Conservation (phyloP, 2,329 filamentous ascomycete genomes). For the Calonectria pseudoturangicola region DNA sequence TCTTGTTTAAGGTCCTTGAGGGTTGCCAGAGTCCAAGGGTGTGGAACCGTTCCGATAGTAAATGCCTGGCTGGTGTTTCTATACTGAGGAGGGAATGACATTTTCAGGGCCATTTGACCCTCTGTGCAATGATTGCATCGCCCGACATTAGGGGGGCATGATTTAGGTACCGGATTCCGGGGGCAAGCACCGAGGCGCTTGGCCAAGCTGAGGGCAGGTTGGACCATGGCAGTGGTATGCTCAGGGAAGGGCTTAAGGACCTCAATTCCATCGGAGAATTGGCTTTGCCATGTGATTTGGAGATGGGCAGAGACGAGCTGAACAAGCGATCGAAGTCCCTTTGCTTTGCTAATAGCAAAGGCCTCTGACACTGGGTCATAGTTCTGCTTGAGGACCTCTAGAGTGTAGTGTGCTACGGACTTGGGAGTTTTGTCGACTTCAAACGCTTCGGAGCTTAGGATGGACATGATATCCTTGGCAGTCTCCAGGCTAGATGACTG, state of each 20-base stretch:
- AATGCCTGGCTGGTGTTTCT: slow-evolving; percentile 83
- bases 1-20: slow-evolving; percentile 78
- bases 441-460: slow-evolving; percentile 76
- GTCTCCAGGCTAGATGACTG: slow-evolving; percentile 70
- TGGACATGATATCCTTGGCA: slow-evolving; percentile 78
- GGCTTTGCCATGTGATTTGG: slow-evolving; percentile 88
- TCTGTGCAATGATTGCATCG: slow-evolving; percentile 83
- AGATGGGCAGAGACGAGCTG: slow-evolving; percentile 89
- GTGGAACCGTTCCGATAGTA: slow-evolving; percentile 90
- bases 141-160: slow-evolving; percentile 88
- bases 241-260: slow-evolving; percentile 87
- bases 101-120: slow-evolving; percentile 76
- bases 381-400: slow-evolving; percentile 74
- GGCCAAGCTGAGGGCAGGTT: slow-evolving; percentile 83
- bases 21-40: slow-evolving; percentile 88
- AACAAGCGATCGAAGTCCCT: slow-evolving; percentile 80
- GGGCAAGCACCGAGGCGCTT: slow-evolving; percentile 85
- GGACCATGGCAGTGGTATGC: slow-evolving; percentile 83
- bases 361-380: slow-evolving; percentile 82
- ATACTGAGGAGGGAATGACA: slow-evolving; percentile 81
- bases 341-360: slow-evolving; percentile 72
- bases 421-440: slow-evolving; percentile 78
- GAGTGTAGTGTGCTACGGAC: slow-evolving; percentile 86
- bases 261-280: slow-evolving; percentile 84
- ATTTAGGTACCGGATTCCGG: slow-evolving; percentile 80